Percentiles rank a stretch among this genome's conserved stretches.
These are phyloP conservation scores for Suillus luteus DNA, from an alignment of 768 basidiomycete genomes.

Conservation along the genomic window DNA sequence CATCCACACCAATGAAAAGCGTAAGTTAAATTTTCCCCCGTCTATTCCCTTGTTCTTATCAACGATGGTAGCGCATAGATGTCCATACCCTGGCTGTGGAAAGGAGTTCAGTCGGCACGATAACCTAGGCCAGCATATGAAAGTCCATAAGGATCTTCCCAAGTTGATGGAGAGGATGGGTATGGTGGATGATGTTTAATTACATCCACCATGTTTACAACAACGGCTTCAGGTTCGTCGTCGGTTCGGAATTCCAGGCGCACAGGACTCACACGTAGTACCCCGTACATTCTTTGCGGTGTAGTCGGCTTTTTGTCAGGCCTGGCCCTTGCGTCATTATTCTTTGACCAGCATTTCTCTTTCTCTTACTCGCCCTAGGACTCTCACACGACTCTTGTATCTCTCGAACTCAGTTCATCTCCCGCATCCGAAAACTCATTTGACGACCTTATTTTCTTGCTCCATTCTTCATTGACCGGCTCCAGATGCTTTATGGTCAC, in stretches of 20 bases:
- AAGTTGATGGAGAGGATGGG: slow-evolving; percentile 28
- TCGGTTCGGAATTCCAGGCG: background rate
- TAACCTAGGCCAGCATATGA: slow-evolving; percentile 87
- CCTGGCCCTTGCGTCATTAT: background rate
- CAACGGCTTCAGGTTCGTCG: slow-evolving; percentile 1
- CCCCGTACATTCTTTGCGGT: background rate
- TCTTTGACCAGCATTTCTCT: background rate
- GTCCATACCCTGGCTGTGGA: slow-evolving; percentile 76
- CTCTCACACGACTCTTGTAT: background rate
- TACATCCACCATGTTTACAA: background rate
- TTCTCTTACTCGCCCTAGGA: background rate
- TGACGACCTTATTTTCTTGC: background rate
- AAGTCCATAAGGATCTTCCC: slow-evolving; percentile 61
- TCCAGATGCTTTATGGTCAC: background rate
- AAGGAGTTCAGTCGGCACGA: slow-evolving; percentile 88
- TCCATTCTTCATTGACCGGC: background rate
- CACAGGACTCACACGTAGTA: background rate
- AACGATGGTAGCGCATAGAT: slow-evolving; percentile 65
- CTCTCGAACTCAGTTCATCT: background rate
- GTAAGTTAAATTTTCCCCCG: slow-evolving; percentile 46
- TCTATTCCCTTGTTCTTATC: slow-evolving; percentile 16
- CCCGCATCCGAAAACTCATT: background rate
- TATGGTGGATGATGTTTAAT: slow-evolving; percentile 5
- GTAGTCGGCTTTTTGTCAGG: background rate
- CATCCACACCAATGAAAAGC: slow-evolving; percentile 92